Evolutionary conservation across 2,329 filamentous ascomycete species (phyloP).

Genomic region (Pseudopyricularia javanii): DNA sequence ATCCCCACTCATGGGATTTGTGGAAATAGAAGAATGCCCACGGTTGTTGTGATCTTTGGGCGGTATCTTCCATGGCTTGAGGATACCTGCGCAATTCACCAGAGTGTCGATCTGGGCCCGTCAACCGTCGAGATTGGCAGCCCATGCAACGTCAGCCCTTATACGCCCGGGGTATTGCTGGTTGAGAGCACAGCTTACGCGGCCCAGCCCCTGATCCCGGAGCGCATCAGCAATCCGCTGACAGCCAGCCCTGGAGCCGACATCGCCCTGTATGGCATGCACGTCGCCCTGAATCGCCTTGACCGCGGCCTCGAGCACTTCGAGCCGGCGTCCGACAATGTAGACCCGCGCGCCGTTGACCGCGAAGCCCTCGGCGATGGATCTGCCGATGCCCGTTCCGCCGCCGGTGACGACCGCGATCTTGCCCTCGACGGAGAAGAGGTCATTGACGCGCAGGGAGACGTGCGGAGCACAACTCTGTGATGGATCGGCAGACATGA

Average conservation of each 20-base stretch:
- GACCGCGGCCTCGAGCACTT: constrained; percentile 23
- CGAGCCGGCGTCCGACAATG: constrained; percentile 27
- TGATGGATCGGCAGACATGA: constrained; percentile 4
- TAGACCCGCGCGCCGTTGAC: constrained; percentile 33
- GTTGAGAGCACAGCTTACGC: too few species aligned
- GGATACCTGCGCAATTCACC: constrained; percentile 15
- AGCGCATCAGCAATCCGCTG: too few species aligned
- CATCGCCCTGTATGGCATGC: constrained; percentile 14
- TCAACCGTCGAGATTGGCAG: too few species aligned
- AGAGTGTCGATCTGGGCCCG: constrained; percentile 13
- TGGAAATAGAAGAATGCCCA: not conserved
- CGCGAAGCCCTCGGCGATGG: constrained; percentile 27
- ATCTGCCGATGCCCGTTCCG: constrained; percentile 30
- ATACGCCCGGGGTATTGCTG: too few species aligned
- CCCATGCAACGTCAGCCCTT: too few species aligned
- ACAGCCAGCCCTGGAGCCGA: constrained; percentile 12
- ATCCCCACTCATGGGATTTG: not conserved
- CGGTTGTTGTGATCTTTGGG: constrained; percentile 9
- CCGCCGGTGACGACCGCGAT: constrained; percentile 30
- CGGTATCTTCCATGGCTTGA: constrained; percentile 9
- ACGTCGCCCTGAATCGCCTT: constrained; percentile 10
- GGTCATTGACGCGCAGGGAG: constrained; percentile 13
- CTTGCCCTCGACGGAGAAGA: constrained; percentile 24
- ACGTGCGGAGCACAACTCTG: constrained; percentile 7
- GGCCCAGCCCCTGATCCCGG: too few species aligned